These are phyloP conservation scores for Alternaria hordeiaustralica DNA, from an alignment of 2,329 filamentous ascomycete genomes.

Conservation along the genomic window DNA sequence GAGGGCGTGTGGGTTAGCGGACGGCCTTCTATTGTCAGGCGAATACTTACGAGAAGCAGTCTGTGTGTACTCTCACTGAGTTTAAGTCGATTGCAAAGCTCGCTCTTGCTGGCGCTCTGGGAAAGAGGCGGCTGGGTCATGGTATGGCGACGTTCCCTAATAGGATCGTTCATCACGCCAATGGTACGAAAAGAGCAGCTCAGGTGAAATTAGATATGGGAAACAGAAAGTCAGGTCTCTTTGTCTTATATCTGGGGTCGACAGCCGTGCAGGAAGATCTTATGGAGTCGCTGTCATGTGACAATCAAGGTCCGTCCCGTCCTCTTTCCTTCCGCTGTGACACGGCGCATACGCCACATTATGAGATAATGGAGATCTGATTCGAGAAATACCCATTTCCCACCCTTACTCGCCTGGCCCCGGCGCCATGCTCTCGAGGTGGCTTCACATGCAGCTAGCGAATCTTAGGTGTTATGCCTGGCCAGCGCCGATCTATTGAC, in stretches of 20 bases:
- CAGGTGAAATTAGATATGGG: not conserved
- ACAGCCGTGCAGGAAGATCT: conserved; percentile 7
- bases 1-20: conserved; percentile 10
- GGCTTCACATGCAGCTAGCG: conserved; percentile 24
- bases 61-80: conserved; percentile 52
- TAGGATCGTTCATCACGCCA: not conserved
- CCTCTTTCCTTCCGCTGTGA: conserved; percentile 27
- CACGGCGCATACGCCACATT: conserved; percentile 26
- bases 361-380: conserved; percentile 20
- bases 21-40: not conserved
- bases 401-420: conserved; percentile 25
- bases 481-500: conserved; percentile 31
- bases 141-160: conserved; percentile 1
- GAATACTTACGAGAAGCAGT: conserved; percentile 52
- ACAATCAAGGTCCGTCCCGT: conserved; percentile 21
- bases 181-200: not conserved
- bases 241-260: conserved; percentile 26
- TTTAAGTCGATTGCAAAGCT: conserved; percentile 52
- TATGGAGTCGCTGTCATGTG: conserved; percentile 29
- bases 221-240: not conserved
- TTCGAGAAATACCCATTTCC: conserved; percentile 13
- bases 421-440: conserved; percentile 29
- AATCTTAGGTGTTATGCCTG: conserved; percentile 21
- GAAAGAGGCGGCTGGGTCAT: conserved; percentile 42
- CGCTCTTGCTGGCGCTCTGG: conserved; percentile 54